Conservation (phyloP, 352 stramenopile species). For the Phytophthora idaei region DNA sequence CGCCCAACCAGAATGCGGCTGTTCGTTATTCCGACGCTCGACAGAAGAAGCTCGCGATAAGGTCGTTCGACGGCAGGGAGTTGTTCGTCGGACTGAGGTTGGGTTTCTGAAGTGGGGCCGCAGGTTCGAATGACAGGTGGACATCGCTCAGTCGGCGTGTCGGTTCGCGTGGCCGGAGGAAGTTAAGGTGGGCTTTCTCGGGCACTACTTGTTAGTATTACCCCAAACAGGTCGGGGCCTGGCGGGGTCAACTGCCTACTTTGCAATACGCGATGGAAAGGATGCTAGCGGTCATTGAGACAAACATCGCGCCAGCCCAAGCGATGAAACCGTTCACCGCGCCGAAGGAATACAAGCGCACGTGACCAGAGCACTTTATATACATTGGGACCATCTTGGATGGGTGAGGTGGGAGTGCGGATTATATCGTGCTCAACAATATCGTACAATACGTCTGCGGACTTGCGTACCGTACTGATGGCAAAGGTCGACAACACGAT, state of each 20-base stretch:
- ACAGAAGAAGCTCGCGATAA: conserved; percentile 1
- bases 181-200: conserved; percentile 7
- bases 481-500: not conserved
- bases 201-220: conserved; percentile 4
- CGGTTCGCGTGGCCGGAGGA: conserved; percentile 6
- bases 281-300: not conserved
- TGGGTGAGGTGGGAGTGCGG: not conserved
- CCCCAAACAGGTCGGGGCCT: conserved; percentile 10
- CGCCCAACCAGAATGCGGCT: no score
- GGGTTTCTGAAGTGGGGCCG: not conserved
- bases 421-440: not conserved
- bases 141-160: not conserved
- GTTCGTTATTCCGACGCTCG: not conserved
- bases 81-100: not conserved
- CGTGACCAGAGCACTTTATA: not conserved
- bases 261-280: conserved; percentile 9
- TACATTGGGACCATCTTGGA: not conserved
- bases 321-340: not conserved
- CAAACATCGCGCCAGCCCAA: not conserved
- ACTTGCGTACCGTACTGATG: conserved; percentile 8
- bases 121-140: no score
- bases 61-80: not conserved
- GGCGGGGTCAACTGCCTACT: not conserved
- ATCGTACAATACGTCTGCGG: not conserved
- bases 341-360: not conserved